Percentiles rank a stretch among this genome's conserved stretches.
Evolutionary conservation across 306 rosid genomes (phyloP).

Genomic region (Cucurbita moschata): DNA sequence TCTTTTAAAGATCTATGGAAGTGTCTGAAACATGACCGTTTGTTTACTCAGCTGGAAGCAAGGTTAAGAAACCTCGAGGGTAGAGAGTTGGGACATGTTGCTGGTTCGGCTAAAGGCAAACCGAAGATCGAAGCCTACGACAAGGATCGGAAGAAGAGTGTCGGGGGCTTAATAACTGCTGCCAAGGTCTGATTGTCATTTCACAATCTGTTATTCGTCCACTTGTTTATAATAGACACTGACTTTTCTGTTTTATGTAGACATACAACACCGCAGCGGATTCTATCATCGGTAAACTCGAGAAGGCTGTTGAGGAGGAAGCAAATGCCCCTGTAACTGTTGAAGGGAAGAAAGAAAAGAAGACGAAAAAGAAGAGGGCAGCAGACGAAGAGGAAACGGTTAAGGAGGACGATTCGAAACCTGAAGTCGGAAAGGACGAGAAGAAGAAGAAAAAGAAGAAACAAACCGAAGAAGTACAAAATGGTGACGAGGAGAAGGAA

Average conservation of each 20-base stretch:
- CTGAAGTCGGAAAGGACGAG: slow-evolving; percentile 15
- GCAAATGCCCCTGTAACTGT: slow-evolving; percentile 11
- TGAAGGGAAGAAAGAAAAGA: slow-evolving; percentile 39
- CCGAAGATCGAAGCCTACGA: slow-evolving; percentile 82
- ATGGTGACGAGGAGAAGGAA: slow-evolving; percentile 13
- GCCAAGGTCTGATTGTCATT: slow-evolving; percentile 48
- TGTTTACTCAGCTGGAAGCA: slow-evolving; percentile 49
- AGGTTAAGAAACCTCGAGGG: slow-evolving; percentile 83
- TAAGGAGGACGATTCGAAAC: not conserved
- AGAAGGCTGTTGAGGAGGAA: slow-evolving; percentile 13
- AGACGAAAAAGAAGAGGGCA: slow-evolving; percentile 30
- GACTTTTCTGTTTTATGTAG: slow-evolving; percentile 22
- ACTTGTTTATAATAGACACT: not conserved
- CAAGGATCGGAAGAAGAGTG: slow-evolving; percentile 77
- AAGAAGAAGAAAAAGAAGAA: slow-evolving; percentile 50
- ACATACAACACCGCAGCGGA: slow-evolving; percentile 79
- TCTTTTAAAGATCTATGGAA: not conserved
- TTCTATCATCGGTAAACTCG: slow-evolving; percentile 33
- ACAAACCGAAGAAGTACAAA: slow-evolving; percentile 11
- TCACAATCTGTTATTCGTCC: not conserved
- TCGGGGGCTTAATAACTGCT: slow-evolving; percentile 56
- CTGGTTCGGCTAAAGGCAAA: slow-evolving; percentile 88
- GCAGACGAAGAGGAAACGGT: slow-evolving; percentile 19
- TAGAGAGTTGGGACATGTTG: slow-evolving; percentile 56
- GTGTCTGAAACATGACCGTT: not conserved